Evolutionary conservation across 768 basidiomycete genomes (phyloP).

Genomic region (Suillus alpinus): DNA sequence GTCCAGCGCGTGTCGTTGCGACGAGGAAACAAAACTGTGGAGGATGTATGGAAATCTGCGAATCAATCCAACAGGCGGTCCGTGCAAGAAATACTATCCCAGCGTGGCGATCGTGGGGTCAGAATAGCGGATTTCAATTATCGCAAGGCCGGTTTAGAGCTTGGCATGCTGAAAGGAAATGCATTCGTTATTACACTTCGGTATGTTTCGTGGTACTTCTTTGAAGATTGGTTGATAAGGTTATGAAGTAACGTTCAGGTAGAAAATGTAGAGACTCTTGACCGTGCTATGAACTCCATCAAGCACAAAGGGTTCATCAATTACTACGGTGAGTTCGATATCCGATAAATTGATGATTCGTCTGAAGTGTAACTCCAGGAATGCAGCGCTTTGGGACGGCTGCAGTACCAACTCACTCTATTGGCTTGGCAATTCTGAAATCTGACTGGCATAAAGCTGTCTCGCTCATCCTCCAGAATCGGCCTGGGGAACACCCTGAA

Average conservation of each 20-base stretch:
- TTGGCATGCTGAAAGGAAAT: slow-evolving; percentile 97
- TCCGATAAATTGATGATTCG: slow-evolving; percentile 6
- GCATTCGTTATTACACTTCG: slow-evolving; percentile 91
- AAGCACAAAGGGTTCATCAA: slow-evolving; percentile 93
- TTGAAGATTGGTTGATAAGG: slow-evolving; percentile 28
- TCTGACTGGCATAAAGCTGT: slow-evolving; percentile 90
- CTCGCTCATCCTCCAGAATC: slow-evolving; percentile 72
- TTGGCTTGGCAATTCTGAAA: slow-evolving; percentile 85
- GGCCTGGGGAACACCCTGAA: slow-evolving; percentile 92
- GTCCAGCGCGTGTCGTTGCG: slow-evolving; percentile 86
- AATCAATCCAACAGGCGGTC: slow-evolving; percentile 67
- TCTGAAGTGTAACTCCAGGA: slow-evolving; percentile 43
- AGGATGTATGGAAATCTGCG: slow-evolving; percentile 80
- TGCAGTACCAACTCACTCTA: slow-evolving; percentile 90
- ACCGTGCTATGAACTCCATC: slow-evolving; percentile 72
- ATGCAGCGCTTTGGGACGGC: slow-evolving; percentile 99
- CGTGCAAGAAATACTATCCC: slow-evolving; percentile 53
- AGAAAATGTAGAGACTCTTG: slow-evolving; percentile 67
- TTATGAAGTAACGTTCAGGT: slow-evolving; percentile 69
- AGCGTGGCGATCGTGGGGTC: slow-evolving; percentile 86
- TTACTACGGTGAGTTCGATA: slow-evolving; percentile 72
- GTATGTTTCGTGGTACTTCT: slow-evolving; percentile 38
- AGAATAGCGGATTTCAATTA: slow-evolving; percentile 88
- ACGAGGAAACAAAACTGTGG: slow-evolving; percentile 72
- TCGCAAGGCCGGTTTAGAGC: slow-evolving; percentile 74